A percentile compares a stretch with the other conserved stretches of the same genome.
Conservation (phyloP, 2,329 filamentous ascomycete genomes). For the Fusarium continuum region DNA sequence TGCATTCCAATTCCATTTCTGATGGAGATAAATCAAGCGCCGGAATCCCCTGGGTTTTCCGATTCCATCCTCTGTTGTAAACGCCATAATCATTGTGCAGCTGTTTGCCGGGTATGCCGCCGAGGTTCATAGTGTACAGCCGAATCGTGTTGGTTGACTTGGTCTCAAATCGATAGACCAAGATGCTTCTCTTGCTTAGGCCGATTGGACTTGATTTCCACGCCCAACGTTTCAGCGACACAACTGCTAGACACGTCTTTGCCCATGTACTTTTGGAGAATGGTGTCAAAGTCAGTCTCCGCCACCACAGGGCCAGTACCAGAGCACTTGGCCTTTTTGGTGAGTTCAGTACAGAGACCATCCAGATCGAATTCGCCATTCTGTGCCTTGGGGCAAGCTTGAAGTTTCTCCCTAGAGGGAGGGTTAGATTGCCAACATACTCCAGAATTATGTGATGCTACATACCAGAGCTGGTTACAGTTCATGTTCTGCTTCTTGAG, state of each 20-base stretch:
- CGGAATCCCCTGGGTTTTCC: conserved; percentile 36
- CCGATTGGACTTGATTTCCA: conserved; percentile 54
- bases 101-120: conserved; percentile 31
- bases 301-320: conserved; percentile 90
- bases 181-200: conserved; percentile 33
- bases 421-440: conserved; percentile 51
- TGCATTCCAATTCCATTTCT: conserved; percentile 23
- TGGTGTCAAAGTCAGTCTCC: conserved; percentile 85
- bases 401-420: conserved; percentile 80
- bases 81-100: conserved; percentile 41
- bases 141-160: conserved; percentile 15
- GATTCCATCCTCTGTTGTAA: conserved; percentile 41
- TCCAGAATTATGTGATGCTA: conserved; percentile 22
- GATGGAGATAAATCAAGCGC: conserved; percentile 25
- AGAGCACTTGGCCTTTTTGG: conserved; percentile 95
- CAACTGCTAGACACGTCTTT: conserved; percentile 50
- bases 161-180: conserved; percentile 26
- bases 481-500: conserved; percentile 70
- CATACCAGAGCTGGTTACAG: conserved; percentile 94
- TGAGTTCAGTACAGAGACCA: conserved; percentile 88
- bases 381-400: conserved; percentile 86
- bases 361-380: conserved; percentile 94
- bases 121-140: conserved; percentile 41
- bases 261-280: conserved; percentile 72
- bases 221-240: conserved; percentile 65